Percentiles rank a stretch among this genome's conserved stretches.
These are phyloP conservation scores for Pterulicium gracile DNA, from an alignment of 1,284 basidiomycete species.

Conservation along the genomic window DNA sequence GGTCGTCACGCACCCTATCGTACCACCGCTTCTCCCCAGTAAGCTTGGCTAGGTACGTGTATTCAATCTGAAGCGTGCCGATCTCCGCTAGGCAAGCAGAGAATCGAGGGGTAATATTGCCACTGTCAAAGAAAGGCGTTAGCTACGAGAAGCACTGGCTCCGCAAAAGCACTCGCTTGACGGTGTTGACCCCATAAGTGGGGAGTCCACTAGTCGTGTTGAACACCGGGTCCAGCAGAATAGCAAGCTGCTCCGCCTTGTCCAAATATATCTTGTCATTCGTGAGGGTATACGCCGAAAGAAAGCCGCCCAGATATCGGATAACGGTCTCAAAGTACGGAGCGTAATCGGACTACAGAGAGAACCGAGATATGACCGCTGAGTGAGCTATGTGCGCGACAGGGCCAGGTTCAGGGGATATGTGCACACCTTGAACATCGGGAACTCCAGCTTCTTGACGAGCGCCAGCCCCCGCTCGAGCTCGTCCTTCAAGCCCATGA, in stretches of 20 bases:
- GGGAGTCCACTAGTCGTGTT: slow-evolving; percentile 39
- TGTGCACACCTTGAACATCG: slow-evolving; percentile 49
- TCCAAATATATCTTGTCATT: slow-evolving; percentile 37
- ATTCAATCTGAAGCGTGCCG: slow-evolving; percentile 46
- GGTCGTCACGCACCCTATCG: slow-evolving; percentile 24
- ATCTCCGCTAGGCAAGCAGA: slow-evolving; percentile 31
- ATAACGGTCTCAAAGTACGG: slow-evolving; percentile 72
- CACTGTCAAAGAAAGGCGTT: slow-evolving; percentile 16
- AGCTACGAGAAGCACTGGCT: slow-evolving; percentile 1
- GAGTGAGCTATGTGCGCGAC: slow-evolving; percentile 15
- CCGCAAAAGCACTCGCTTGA: slow-evolving; percentile 15
- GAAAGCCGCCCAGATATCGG: slow-evolving; percentile 62
- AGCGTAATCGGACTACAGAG: slow-evolving; percentile 22
- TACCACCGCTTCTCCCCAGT: slow-evolving; percentile 45
- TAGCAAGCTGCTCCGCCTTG: slow-evolving; percentile 41
- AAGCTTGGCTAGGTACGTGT: slow-evolving; percentile 49
- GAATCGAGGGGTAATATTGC: slow-evolving; percentile 23
- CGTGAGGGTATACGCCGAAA: slow-evolving; percentile 63
- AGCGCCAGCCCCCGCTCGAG: slow-evolving; percentile 17
- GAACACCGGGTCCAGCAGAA: slow-evolving; percentile 39
- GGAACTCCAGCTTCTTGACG: slow-evolving; percentile 43
- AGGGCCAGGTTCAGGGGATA: too few relatives aligned
- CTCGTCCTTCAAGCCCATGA: slow-evolving; percentile 46
- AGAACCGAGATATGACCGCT: slow-evolving; percentile 8
- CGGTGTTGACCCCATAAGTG: slow-evolving; percentile 31